Evolutionary conservation across 2,329 filamentous ascomycete genomes (phyloP), one percentile per base, ranked within the genome.

Genomic region (Daldinia sp.): DNA sequence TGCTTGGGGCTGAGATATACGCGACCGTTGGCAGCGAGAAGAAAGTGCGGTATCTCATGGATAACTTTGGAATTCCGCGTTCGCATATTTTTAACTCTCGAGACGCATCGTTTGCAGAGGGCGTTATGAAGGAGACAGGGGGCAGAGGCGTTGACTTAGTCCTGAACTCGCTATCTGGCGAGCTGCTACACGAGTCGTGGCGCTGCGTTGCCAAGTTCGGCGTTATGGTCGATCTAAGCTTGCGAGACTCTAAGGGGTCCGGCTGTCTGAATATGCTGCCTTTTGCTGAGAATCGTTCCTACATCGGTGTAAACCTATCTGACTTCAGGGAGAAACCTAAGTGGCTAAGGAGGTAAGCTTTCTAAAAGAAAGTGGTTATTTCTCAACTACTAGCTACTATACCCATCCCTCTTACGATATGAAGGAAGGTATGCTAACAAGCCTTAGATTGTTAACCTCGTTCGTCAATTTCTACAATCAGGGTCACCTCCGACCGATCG

Each of bases 181-280:
- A 84, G 13, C 67, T 80, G 0, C 73, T 85, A 0, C 81, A 81
- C 18, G 78, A 80, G 2, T 79, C 81, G 0, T 86, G 81, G 82
- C 67, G 78, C 0, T 84, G 82, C 51, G 74, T 87, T 2, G 82
- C 84, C 1, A 72, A 77, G 4, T 83, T 81, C 53, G 84, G 83
- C 0, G 78, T 73, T 2, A 81, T 87, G 74, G 63, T 86, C 0
- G 83, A 86, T 59, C 80, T 86, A n/a, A 82, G 82, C 6, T 82
- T 82, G 68, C 74, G 79, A 5, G 82, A 85, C 51, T 74, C 84
- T 1, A 70, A 79, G 0, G 79, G 79, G 0, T 78, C 81, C 23
- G 80, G 78, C 1, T 72, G 77, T 5, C 76, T 87, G 4, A 79
- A 81, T 1, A 84, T 87, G 83, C 69, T 78, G 0, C 76, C 78